phyloP scores from a whole-genome alignment of 2,329 filamentous ascomycete species.

The Cladophialophora bantiana region DNA sequence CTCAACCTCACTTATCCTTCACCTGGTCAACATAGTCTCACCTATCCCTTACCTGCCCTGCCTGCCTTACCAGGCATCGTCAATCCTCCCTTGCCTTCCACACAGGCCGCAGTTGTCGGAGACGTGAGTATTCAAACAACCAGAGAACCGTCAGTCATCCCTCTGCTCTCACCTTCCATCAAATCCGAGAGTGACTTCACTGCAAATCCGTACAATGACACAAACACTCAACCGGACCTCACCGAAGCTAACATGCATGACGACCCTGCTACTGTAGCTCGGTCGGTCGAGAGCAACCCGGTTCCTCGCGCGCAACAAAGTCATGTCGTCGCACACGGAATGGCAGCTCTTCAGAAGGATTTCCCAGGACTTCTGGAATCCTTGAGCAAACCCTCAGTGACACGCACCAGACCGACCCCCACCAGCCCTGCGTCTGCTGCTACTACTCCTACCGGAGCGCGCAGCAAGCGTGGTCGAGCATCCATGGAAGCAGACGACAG shows the following conservation, averaged over 20 bases:
- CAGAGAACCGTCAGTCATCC: constrained; percentile 12
- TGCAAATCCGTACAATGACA: neutral
- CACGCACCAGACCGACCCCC: neutral
- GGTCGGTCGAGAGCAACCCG: neutral
- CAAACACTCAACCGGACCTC: neutral
- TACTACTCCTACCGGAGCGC: neutral
- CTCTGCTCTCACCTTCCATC: constrained; percentile 16
- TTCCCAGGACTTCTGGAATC: constrained; percentile 31
- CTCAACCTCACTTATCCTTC: neutral
- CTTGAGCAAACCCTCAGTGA: neutral
- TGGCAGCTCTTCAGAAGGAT: constrained; percentile 21
- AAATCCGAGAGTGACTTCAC: constrained; percentile 23
- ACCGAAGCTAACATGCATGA: constrained; percentile 3
- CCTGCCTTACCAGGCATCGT: neutral
- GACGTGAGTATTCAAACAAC: neutral
- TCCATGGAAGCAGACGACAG: constrained; percentile 7
- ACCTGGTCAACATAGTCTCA: too few relatives aligned
- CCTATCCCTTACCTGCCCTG: too few relatives aligned
- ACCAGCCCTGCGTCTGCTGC: neutral
- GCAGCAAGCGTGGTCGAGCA: constrained; percentile 17
- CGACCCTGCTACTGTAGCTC: neutral
- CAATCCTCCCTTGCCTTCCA: neutral
- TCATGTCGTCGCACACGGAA: constrained; percentile 7
- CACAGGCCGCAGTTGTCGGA: neutral
- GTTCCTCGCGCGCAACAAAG: neutral